Conservation (phyloP, 78 protist species). For the Chrysochromulina tobinii region DNA sequence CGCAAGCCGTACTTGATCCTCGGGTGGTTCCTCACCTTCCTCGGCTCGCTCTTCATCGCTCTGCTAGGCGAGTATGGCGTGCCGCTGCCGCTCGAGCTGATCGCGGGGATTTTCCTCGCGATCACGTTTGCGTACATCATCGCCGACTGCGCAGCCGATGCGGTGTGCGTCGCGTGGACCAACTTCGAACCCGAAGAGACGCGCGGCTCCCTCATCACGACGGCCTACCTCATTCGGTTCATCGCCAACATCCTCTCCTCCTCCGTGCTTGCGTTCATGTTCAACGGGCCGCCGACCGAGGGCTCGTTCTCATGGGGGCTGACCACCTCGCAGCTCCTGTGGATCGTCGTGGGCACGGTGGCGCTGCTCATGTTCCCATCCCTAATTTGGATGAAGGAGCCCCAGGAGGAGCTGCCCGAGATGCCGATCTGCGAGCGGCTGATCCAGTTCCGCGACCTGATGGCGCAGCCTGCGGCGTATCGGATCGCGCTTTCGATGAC, state of each 20-base stretch:
- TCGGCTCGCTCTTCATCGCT: too few relatives aligned
- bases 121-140: neutral
- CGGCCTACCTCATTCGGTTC: neutral
- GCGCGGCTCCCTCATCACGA: neutral
- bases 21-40: too few relatives aligned
- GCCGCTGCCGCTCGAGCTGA: neutral
- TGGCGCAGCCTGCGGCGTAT: neutral
- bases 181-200: neutral
- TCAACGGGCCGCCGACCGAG: neutral
- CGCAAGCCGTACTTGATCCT: too few relatives aligned
- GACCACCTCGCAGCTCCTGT: neutral
- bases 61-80: too few relatives aligned
- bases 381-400: neutral
- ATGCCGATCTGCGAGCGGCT: neutral
- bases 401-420: too few relatives aligned
- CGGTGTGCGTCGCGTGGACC: neutral
- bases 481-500: neutral
- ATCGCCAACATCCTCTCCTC: neutral
- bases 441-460: neutral
- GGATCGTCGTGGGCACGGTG: neutral
- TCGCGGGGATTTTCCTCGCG: neutral
- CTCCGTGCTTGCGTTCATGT: too few relatives aligned
- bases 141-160: neutral
- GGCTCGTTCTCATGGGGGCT: neutral
- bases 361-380: neutral